A percentile compares a stretch with the other conserved stretches of the same genome.
These are phyloP conservation scores for Malus sieversii DNA, from an alignment of 306 rosid species.

Conservation along the genomic window DNA sequence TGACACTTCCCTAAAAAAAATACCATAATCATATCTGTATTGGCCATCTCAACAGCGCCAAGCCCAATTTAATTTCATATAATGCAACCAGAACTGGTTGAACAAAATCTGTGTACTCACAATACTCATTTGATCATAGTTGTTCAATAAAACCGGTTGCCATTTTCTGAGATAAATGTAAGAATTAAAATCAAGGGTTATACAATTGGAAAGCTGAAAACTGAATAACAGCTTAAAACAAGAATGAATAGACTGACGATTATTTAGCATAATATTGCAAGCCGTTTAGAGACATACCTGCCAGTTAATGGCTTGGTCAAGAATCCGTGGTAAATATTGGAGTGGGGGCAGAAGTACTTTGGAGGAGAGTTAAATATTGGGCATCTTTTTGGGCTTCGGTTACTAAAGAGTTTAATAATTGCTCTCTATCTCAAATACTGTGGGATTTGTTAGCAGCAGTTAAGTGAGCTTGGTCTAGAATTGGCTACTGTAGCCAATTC, in stretches of 20 bases:
- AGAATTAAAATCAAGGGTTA: not conserved
- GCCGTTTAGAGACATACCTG: conserved; percentile 41
- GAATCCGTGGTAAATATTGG: no score
- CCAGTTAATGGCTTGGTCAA: conserved; percentile 47
- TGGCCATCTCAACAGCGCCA: conserved; percentile 46
- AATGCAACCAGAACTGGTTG: conserved; percentile 90
- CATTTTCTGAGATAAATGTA: conserved; percentile 42
- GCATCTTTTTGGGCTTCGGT: no score
- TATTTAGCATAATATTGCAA: not conserved
- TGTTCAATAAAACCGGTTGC: conserved; percentile 60
- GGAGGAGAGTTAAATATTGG: no score
- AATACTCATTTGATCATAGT: conserved; percentile 40
- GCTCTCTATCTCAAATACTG: no score
- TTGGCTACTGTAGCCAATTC: no score
- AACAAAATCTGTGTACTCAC: conserved; percentile 48
- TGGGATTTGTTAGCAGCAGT: no score
- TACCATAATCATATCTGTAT: conserved; percentile 47
- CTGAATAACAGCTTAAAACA: no score
- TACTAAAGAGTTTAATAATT: no score
- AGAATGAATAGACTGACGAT: no score
- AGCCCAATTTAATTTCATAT: conserved; percentile 82
- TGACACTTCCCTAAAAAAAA: not conserved
- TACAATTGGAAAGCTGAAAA: no score
- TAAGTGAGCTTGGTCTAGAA: no score
- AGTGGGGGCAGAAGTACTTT: no score